A percentile compares a stretch with the other conserved stretches of the same genome.
These are phyloP conservation scores for Triticum monococcum DNA, from an alignment of 176 grass and related monocot genomes.

Conservation along the genomic window DNA sequence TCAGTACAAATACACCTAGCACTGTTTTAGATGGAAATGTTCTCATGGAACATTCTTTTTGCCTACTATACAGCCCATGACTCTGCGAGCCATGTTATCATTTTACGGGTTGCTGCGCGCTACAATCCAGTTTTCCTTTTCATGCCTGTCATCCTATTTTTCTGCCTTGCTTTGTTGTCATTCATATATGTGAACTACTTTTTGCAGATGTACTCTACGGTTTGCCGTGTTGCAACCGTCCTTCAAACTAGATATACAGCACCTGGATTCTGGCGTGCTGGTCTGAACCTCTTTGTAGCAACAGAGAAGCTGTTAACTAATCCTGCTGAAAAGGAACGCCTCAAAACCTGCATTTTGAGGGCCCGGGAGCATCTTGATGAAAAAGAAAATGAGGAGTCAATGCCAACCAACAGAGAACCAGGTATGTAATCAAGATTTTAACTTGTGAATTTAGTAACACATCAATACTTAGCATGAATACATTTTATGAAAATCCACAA, in stretches of 20 bases:
- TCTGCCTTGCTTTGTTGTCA: not conserved
- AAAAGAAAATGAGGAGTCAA: slow-evolving; percentile 58
- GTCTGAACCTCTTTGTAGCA: slow-evolving; percentile 77
- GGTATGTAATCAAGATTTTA: slow-evolving; percentile 50
- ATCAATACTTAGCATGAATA: not conserved
- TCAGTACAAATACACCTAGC: not conserved
- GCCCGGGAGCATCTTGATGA: slow-evolving; percentile 70
- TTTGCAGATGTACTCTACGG: slow-evolving; percentile 65
- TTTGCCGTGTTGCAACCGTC: slow-evolving; percentile 78
- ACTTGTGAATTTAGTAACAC: not conserved
- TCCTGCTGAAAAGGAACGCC: slow-evolving; percentile 55
- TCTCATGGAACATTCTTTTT: not conserved
- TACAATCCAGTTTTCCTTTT: not conserved
- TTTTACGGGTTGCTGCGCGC: not conserved
- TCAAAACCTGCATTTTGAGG: slow-evolving; percentile 69
- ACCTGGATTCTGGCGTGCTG: slow-evolving; percentile 81
- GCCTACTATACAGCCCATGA: not conserved
- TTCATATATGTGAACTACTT: not conserved
- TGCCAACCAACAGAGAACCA: slow-evolving; percentile 51
- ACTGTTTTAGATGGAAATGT: not conserved
- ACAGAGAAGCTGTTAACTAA: slow-evolving; percentile 59
- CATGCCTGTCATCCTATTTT: not conserved
- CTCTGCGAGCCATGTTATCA: not conserved
- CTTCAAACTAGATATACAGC: slow-evolving; percentile 90
- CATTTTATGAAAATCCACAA: not conserved